Base-by-base conservation (phyloP, 208 protist species). In the Trypanosoma platydactyli region DNA sequence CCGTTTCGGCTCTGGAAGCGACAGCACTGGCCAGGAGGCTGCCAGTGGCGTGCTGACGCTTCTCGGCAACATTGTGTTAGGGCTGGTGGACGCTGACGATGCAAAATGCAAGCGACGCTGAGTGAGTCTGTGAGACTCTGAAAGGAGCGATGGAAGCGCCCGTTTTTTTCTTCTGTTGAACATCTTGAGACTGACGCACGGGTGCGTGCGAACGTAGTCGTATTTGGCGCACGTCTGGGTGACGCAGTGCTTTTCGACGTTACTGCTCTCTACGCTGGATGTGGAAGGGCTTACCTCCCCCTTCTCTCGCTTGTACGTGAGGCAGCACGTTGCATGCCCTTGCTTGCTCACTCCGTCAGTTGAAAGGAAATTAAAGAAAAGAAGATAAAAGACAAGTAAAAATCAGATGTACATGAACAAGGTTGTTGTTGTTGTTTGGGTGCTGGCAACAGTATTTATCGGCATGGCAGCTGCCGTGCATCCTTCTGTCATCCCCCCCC, bases 61-160 rank as follows among this genome's bases (percentile, higher is more conserved):
- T n/a, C 15, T 77, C 11, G 46, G 45, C 18, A 75, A 83, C 52
- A 68, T 65, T 5, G 11, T 79, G 0, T 40, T 64, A 3, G 74
- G 71, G 4, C 54, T 84, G 4, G 45, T 89, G 12, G 79, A 89
- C 24, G 66, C 73, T 25, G 83, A 83, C 59, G 74, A 80, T 5
- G 25, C 64, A 20, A 66, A 50, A 16, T 58, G 58, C 57, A 73
- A 70, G 52, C 64, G 64, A 41, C 49, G 49, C 29, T 61, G 20
- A 53, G n/a, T 13, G 13, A 38, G 46, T 40, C 3, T 13, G 27
- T 20, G 53, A 22, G n/a, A 50, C 3, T 2, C 44, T 48, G 33
- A 38, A 9, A 38, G 33, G 33, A 38, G 9, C 33, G 33, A 38
- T 11, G 9, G 33, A 9, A 9, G 33, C 5, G 33, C n/a, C n/a